Conservation (phyloP, 1,284 basidiomycete genomes). For the Taiwanofungus camphoratus region DNA sequence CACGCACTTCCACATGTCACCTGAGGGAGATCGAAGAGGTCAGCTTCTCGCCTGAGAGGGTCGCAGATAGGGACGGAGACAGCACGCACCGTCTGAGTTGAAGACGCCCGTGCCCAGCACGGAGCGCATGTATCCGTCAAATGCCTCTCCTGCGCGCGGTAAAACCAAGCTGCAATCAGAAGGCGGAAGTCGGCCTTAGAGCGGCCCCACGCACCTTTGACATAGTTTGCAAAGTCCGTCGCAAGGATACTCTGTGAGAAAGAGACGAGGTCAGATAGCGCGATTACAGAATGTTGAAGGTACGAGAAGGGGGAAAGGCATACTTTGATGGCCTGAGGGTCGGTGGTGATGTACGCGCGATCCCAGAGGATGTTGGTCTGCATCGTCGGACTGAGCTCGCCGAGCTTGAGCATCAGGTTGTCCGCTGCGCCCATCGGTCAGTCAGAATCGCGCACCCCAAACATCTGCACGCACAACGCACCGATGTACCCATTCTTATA, state of each 20-base stretch:
- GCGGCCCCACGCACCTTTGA: conserved; percentile 12
- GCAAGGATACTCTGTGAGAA: conserved; percentile 7
- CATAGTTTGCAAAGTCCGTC: conserved; percentile 16
- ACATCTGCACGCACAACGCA: conserved; percentile 1
- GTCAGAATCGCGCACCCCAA: neutral
- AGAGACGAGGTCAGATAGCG: no score
- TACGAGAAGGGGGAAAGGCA: no score
- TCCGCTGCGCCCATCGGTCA: neutral
- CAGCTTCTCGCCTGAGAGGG: neutral
- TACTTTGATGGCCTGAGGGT: conserved; percentile 4
- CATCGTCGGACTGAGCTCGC: neutral
- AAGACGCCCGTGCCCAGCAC: conserved; percentile 41
- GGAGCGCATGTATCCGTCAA: conserved; percentile 21
- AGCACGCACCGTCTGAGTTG: conserved; percentile 21
- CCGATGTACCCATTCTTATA: conserved; percentile 13
- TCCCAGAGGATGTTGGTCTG: conserved; percentile 1
- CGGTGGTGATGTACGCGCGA: neutral
- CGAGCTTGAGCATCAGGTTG: neutral
- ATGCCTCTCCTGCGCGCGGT: conserved; percentile 1
- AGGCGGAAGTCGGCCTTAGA: neutral
- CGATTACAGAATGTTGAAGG: no score
- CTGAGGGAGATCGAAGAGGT: neutral
- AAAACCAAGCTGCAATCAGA: neutral
- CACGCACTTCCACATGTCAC: neutral
- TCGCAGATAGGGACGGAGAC: neutral